These are phyloP conservation scores for Hypoxylon perforatum DNA, from an alignment of 495 filamentous ascomycete species.

Conservation along the genomic window DNA sequence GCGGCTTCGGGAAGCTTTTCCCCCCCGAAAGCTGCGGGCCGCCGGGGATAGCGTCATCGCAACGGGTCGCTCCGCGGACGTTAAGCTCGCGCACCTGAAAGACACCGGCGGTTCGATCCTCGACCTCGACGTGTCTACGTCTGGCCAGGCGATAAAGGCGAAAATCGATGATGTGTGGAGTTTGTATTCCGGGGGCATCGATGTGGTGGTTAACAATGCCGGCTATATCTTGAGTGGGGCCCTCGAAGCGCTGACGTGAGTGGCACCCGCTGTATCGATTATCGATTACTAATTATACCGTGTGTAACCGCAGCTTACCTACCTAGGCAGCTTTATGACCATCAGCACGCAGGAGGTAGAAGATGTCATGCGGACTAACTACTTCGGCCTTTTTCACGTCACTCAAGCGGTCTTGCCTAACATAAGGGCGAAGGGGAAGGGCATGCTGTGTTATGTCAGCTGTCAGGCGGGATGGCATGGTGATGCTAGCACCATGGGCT, in stretches of 20 bases:
- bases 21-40: constrained; percentile 53
- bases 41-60: constrained; percentile 67
- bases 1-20: constrained; percentile 55
- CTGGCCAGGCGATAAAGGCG: constrained; percentile 48
- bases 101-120: constrained; percentile 52
- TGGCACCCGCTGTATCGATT: constrained; percentile 23
- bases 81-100: constrained; percentile 53
- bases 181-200: constrained; percentile 49
- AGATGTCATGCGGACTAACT: constrained; percentile 59
- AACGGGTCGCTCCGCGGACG: constrained; percentile 56
- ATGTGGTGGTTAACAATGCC: constrained; percentile 69
- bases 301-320: neutral
- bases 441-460: constrained; percentile 62
- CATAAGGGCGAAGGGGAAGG: constrained; percentile 57
- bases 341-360: constrained; percentile 48
- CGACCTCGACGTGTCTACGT: constrained; percentile 59
- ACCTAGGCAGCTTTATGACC: too few species aligned
- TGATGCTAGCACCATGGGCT: constrained; percentile 57
- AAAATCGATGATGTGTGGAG: constrained; percentile 48
- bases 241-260: constrained; percentile 58
- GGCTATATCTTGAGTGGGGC: constrained; percentile 57
- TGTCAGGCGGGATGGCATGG: constrained; percentile 61
- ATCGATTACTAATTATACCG: neutral
- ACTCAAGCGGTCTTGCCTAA: constrained; percentile 58
- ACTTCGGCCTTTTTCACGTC: constrained; percentile 59